Base-by-base conservation (phyloP, 257 asterid genomes). In the Knoxia roxburghii region DNA sequence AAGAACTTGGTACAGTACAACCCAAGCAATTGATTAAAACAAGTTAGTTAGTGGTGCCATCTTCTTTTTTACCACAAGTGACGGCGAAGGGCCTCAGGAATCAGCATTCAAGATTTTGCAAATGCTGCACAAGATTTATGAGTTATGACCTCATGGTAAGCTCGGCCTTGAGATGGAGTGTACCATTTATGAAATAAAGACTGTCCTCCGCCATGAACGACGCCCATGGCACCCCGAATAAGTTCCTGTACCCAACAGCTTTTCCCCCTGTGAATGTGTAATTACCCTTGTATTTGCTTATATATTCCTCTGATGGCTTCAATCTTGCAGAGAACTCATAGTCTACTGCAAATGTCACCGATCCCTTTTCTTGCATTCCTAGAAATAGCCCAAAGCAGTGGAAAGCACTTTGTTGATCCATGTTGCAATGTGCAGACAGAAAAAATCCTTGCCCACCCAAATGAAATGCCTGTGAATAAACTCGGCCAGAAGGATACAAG, bases 301-400 rank as follows among this genome's bases (percentile, higher is more conserved):
- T 60, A 40, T 75, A 88, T 59, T 90, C 97, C 72, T 90, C 96
- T 1, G 85, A 73, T 41, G 92, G 96, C 64, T 90, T 90, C 45
- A 91, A 81, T 69, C 97, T 76, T 14, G 97, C 95, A 18, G 97
- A 86, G 46, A 91, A 91, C 68, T 88, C 97, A 58, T 91, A 91
- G 77, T 91, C 96, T 21, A 91, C 97, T 0, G 93, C 88, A 11
- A 91, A 88, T 7, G 91, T 61, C 21, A 85, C 87, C 0, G 95
- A 91, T 4, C 97, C 97, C 80, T 91, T 91, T 61, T 91, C 96
- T 70, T 88, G 97, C 97, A 91, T 91, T 56, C 97, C 97, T 21
- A 91, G 83, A 70, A 88, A 91, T 45, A 91, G 96, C 43, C 97
- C 97, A 24, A 91, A 91, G 68, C 97, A 91, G 43, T 90, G 95